Evolutionary conservation across 805 yeast genomes (phyloP), one percentile per base, ranked within the genome.

Genomic region (Kuraishia piskuri): DNA sequence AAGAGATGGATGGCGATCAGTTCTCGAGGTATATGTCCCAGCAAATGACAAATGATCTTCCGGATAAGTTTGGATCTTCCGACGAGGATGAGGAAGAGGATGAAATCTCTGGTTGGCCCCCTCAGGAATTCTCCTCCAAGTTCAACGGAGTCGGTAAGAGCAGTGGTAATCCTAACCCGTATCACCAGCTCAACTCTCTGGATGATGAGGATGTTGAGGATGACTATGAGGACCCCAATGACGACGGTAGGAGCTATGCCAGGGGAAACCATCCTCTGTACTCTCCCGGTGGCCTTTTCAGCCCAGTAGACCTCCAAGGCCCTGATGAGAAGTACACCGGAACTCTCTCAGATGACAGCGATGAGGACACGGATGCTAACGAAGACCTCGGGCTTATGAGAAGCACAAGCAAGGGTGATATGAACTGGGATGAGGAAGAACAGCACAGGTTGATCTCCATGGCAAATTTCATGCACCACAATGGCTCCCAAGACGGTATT

Each of bases 151-250:
- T 19, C 21, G 45, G 22, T 46, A 17, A n/a, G 31, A n/a, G 21
- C 25, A 22, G 31, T 9, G 19, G 31, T 10, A 20, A 45, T 20
- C 14, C 47, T 14, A 20, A n/a, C 23, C 69, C 70, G 19, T 67
- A 67, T 48, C 70, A 67, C 52, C 65, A 63, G 52, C 65, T 68
- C 70, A 56, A 59, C 23, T 58, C 63, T 8, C 64, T 65, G 19
- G 63, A 59, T 53, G 59, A 56, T 50, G 69, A 22, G 20, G 48
- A 26, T 22, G 52, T 46, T 48, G 73, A 73, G 25, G 90, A 86
- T 55, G 90, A 84, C 56, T 85, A 86, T 61, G 81, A 80, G 59
- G 91, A 86, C 63, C 91, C 92, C 1, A 85, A 86, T 61, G 92
- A 87, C 64, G 92, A 86, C 61, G 92, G 92, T 0, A 82, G 80